Conservation (phyloP, 805 yeast species). For the Sporopachydermia quercuum region DNA sequence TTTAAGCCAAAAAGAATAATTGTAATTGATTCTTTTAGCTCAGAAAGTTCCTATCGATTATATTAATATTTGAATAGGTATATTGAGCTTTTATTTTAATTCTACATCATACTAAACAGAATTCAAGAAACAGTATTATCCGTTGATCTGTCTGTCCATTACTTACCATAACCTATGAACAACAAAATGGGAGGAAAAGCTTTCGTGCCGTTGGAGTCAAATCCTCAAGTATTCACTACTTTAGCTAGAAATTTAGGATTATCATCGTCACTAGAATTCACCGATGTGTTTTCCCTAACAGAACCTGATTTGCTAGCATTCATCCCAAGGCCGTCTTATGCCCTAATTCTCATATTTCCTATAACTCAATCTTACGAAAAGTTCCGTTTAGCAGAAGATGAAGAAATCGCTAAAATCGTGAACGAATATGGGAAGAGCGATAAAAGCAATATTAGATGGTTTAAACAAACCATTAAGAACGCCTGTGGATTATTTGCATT, state of each 20-base stretch:
- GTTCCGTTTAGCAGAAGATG: conserved; percentile 29
- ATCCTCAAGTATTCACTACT: conserved; percentile 67
- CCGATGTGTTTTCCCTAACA: conserved; percentile 72
- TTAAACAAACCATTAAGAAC: conserved; percentile 68
- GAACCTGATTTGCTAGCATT: conserved; percentile 72
- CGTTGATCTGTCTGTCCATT: too few species aligned
- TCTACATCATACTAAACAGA: too few species aligned
- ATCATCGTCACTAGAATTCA: conserved; percentile 41
- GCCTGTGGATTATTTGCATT: conserved; percentile 91
- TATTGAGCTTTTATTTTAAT: too few species aligned
- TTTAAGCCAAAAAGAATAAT: too few species aligned
- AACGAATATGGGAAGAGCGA: conserved; percentile 10
- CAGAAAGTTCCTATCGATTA: too few species aligned
- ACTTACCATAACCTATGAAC: too few species aligned
- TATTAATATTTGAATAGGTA: too few species aligned
- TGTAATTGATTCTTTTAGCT: too few species aligned
- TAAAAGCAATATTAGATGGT: conserved; percentile 44
- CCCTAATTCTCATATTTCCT: conserved; percentile 74
- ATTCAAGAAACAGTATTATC: too few species aligned
- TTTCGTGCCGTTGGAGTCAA: conserved; percentile 74
- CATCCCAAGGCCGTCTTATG: conserved; percentile 67
- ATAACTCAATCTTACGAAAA: conserved; percentile 46
- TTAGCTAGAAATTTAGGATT: conserved; percentile 61
- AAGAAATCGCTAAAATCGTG: conserved; percentile 9
- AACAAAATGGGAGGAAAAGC: neutral